Evolutionary conservation across 306 rosid species (phyloP), one percentile per base, ranked within the genome.

Genomic region (Acmispon strigosus): DNA sequence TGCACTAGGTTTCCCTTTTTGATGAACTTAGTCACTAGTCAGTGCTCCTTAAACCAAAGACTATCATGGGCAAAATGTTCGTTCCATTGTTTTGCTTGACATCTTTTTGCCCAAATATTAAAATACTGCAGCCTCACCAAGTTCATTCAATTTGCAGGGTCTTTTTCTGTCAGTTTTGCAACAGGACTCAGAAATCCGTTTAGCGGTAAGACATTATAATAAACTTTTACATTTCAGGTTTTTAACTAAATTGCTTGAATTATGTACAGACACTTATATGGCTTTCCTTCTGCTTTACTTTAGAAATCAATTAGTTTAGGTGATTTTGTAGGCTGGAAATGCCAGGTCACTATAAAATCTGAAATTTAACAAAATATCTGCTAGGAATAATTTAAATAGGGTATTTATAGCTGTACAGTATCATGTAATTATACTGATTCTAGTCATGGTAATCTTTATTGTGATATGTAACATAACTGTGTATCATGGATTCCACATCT

Each of bases 141-240:
- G 50, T 74, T 71, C 56, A 27, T 69, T 58, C 73, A 76, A 72
- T 61, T 81, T 81, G 83, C 94, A 90, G 98, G 97, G 97, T 39
- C 85, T 90, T 73, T 79, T 94, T 73, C 66, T 90, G 22, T 89
- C 92, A 8, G 78, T 86, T 74, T 69, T 94, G 75, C 94, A 83
- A 75, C 97, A 89, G 80, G 97, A 89, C 74, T 63, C 89, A 15
- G 96, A 94, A 66, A 80, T 84, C 65, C 91, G 92, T 47, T 62
- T 89, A 81, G 98, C 91, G 82, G 98, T 94, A 69, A 90, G 96
- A 60, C 76, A 59, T 39, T 61, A 54, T 11, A 62, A 62, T 63
- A 66, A 60, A 68, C 50, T 42, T 59, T 27, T 49, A 16, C 44
- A 37, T 64, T 76, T 14, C 55, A 42, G 13, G 37, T 42, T 44